Evolutionary conservation across 192 early-diverging fungal species (phyloP), one percentile per base, ranked within the genome.

Genomic region (Podila horticola): DNA sequence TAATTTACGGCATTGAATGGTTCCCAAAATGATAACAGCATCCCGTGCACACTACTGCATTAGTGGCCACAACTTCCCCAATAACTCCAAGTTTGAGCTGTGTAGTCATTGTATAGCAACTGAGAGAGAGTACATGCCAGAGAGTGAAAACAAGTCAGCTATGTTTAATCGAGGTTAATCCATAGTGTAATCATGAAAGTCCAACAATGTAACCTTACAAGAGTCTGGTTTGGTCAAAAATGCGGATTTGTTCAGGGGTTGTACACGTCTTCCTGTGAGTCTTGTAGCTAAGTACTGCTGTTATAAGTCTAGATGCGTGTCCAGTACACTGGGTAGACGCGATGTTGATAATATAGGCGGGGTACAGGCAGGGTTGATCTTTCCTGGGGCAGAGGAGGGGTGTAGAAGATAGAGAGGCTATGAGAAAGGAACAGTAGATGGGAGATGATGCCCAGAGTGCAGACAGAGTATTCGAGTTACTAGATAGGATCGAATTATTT

Each of bases 341-440:
- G 66, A 67, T 67, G 31, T 59, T 50, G 58, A 62, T 17, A 67
- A 62, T 67, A 64, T 51, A 62, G 72, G 57, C 48, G 63, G 7
- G 63, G 41, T 26, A 60, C 33, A 33, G 58, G 72, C 55, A 66
- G 64, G 72, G 58, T 67, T 64, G 62, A 34, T 31, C 31, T 31
- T 31, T 31, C 5, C 31, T 31, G 31, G 31, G 30, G 66, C 52
- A 67, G 66, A 67, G 62, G 52, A 65, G 65, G 34, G 72, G 58
- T 67, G 65, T 74, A 52, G 64, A 74, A 52, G 64, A 74, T 55
- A 74, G 64, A 74, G 58, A 73, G 34, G 48, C 26, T 59, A 64
- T 34, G 31, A 31, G 31, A 5, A 31, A 2, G 31, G 31, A 31
- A 31, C 31, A 31, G 31, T 31, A 2, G 31, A 31, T 31, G 31